Evolutionary conservation across 805 yeast species (phyloP), one percentile per base, ranked within the genome.

Genomic region (Pichia eremophila): DNA sequence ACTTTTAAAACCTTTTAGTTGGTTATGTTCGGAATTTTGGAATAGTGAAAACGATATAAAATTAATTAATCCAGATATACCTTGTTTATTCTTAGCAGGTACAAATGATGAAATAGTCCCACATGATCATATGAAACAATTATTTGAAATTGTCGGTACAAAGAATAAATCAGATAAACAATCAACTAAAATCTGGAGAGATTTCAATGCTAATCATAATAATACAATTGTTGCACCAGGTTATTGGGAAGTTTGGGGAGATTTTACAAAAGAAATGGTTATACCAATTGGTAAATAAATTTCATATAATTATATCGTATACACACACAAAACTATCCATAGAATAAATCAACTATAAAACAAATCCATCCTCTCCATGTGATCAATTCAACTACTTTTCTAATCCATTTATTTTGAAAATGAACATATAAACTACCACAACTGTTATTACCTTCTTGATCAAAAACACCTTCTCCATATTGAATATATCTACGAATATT

Each of bases 31-130:
- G 55, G 86, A 93, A 60, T 64, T 71, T 17, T 91, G 99, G 99
- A 78, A 83, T 46, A 81, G 90, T 32, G 93, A 88, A 56, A 56
- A 60, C 1, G 71, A 78, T 29, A 78, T 89, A 14, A 62, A 68
- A 2, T 57, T 59, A 19, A 68, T 85, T 14, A 76, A 80, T 7
- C 57, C 72, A 0, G 60, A 69, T 5, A 69, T 84, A 11, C 93
- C 95, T 0, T 70, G 83, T 32, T 68, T 90, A 39, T 78, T 90
- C 55, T 60, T 90, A 39, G 77, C 83, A 52, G 96, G 95, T 0
- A 64, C 74, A 14, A 69, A 72, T 35, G 99, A 91, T 67, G 99
- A 91, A 64, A 80, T 91, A 27, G 96, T 91, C 2, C 97, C 98
- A 4, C 95, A 96, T 0, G 53, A 55, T 1, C 97, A 91, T 59